phyloP scores from a whole-genome alignment of 2,329 filamentous ascomycete genomes.

The Colletotrichum higginsianum region DNA sequence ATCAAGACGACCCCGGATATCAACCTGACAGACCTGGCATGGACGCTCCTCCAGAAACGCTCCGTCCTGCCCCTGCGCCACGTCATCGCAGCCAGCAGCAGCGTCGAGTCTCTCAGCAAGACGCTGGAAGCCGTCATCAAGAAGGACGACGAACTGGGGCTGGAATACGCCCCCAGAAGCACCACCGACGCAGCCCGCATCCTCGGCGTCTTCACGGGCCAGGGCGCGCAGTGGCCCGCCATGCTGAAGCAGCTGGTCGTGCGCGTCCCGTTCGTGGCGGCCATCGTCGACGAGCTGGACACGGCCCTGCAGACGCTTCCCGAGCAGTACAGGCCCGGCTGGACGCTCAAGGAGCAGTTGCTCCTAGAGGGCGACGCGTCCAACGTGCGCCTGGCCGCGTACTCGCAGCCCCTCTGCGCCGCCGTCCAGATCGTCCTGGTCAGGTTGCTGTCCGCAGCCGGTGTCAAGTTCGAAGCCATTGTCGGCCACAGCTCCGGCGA shows the following conservation, averaged over 20 bases:
- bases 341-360: conserved; percentile 48
- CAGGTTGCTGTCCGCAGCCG: conserved; percentile 48
- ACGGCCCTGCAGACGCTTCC: conserved; percentile 42
- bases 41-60: conserved; percentile 10
- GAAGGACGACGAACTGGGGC: not conserved
- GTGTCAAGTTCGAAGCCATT: conserved; percentile 53
- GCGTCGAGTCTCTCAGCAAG: not conserved
- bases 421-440: conserved; percentile 46
- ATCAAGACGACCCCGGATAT: conserved; percentile 1
- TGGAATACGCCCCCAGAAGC: not conserved
- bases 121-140: conserved; percentile 12
- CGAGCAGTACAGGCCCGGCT: conserved; percentile 45
- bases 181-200: not conserved
- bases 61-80: conserved; percentile 5
- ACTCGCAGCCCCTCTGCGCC: conserved; percentile 39
- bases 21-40: conserved; percentile 16
- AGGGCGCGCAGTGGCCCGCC: conserved; percentile 51
- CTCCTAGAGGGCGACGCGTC: conserved; percentile 40
- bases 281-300: conserved; percentile 45
- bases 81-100: not conserved
- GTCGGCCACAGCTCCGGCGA: conserved; percentile 67
- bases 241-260: conserved; percentile 44
- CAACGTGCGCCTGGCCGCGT: conserved; percentile 44
- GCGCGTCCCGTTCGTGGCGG: conserved; percentile 22
- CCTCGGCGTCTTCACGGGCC: conserved; percentile 50